phyloP scores from a whole-genome alignment of 2,329 filamentous ascomycete species.

The Colletotrichum eleusines region DNA sequence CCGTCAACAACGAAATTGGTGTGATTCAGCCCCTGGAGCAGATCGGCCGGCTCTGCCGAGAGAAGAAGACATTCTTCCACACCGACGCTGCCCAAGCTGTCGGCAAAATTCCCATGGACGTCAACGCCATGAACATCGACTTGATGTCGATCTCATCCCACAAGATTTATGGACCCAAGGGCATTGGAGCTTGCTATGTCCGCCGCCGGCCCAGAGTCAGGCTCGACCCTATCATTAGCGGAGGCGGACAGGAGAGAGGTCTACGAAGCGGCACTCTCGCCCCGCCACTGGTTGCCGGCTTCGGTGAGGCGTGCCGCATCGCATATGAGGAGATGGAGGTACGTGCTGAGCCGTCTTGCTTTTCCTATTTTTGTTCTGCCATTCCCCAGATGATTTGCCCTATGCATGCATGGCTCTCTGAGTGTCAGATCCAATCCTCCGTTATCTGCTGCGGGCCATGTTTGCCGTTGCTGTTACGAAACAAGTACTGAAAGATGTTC shows the following conservation, averaged over 20 bases:
- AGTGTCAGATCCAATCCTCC: conserved; percentile 68
- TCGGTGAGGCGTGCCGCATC: conserved; percentile 95
- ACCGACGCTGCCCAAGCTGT: conserved; percentile 96
- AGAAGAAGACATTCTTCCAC: conserved; percentile 97
- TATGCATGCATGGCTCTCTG: conserved; percentile 92
- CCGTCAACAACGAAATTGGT: conserved; percentile 99
- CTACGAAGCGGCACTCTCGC: conserved; percentile 94
- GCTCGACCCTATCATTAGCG: conserved; percentile 94
- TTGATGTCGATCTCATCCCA: conserved; percentile 99
- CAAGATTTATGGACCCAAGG: conserved; percentile 99
- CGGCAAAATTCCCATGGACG: conserved; percentile 97
- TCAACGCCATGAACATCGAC: conserved; percentile 98
- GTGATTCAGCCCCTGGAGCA: conserved; percentile 97
- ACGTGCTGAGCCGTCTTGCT: conserved; percentile 57
- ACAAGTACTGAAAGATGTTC: conserved; percentile 7
- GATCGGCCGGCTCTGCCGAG: conserved; percentile 91
- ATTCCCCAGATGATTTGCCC: conserved; percentile 73
- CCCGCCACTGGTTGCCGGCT: conserved; percentile 88
- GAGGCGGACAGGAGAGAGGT: conserved; percentile 95
- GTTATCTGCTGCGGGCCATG: not conserved
- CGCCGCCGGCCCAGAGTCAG: conserved; percentile 92
- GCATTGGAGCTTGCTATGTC: conserved; percentile 95
- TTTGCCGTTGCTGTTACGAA: conserved; percentile 4
- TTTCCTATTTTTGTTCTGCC: conserved; percentile 36
- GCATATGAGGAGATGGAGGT: conserved; percentile 91